Evolutionary conservation across 2,329 filamentous ascomycete species (phyloP), one percentile per base, ranked within the genome.

Genomic region (Iodosphaeria phyllophila): DNA sequence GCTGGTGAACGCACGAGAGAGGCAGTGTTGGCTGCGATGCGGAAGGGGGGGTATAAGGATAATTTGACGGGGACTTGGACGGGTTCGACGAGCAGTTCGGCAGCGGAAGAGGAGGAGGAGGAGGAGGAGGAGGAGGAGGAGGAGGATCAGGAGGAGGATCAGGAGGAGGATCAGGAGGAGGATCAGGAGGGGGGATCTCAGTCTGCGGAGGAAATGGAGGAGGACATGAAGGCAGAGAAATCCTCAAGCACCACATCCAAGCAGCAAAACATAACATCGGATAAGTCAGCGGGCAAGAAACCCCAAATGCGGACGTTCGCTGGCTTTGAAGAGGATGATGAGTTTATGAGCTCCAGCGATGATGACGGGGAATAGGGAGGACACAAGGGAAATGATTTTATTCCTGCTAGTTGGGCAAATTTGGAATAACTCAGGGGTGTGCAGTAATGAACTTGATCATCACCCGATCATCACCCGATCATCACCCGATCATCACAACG

Each of bases 1-100:
- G 77, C 76, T 14, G 74, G 69, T 35, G 82, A 91, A 52, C 75
- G 77, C 47, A 86, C 83, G 1, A 58, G 78, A 20, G 71, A 79
- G 37, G 78, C 78, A 3, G 76, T 86, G 5, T 43, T 76, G 21
- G 67, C 64, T 24, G 74, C 70, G 6, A 73, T 83, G 55, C 73
- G 69, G 48, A 56, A 60, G 10, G 70, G 70, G 3, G 56, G 59
- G 27, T 68, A 64, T 41, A 65, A 58, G 32, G 71, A 75, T 51
- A 70, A 69, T 35, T 37, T 70, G 2, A 40, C 67, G 5, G 51
- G 52, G 38, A 64, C 56, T 10, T 65, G 60, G 6, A 49, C 54
- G 12, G 55, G 48, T n/a, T 64, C 60, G 1, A 47, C 46, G 7
- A 59, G 56, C 12, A 42, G 40, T 11, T 42, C 45, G 3, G 48